Base-by-base conservation (phyloP, 164 flowering plant species). In the Hamamelis virginiana region DNA sequence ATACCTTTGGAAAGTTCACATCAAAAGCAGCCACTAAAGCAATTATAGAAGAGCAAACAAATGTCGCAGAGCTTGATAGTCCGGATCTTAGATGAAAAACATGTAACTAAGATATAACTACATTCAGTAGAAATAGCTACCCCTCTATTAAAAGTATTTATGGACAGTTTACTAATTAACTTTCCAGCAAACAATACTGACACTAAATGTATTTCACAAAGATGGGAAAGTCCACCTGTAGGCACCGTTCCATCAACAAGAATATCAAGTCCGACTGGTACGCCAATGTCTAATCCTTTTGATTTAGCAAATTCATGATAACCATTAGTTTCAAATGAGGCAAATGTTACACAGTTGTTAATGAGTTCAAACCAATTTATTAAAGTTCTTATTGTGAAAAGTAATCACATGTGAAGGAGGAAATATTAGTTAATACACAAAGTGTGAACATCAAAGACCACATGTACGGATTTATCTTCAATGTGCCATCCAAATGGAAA, bases 1-100 rank as follows among this genome's bases (percentile, higher is more conserved):
- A 50, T 71, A 91, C 99, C 97, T 93, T 96, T 0, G 98, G 91
- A 66, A 93, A 79, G 74, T 82, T 89, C 50, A 70, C 76, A 67
- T 74, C 86, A 78, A 85, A 79, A 51, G 79, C 86, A 80, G 98
- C 95, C 99, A 96, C 93, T 69, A 96, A 84, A 63, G 90, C 99
- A 56, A 96, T 93, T 11, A 95, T 91, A 27, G 98, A 73, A 62
- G 99, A 88, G 74, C 99, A 96, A 69, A 96, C 99, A 83, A 96
- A 91, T 67, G 98, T 97, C 14, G 99, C 96, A 44, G 99, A 96
- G 80, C 98, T 96, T 63, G 99, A 96, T 33, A 96, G 67, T 47
- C 99, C 99, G 72, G 99, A 96, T 4, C 99, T 97, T 95, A 69
- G 5, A 68, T 61, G 41, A 66, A 57, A 4, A 72, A 66, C 45